Conservation (phyloP, 1,284 basidiomycete genomes). For the Stereum hirsutum region DNA sequence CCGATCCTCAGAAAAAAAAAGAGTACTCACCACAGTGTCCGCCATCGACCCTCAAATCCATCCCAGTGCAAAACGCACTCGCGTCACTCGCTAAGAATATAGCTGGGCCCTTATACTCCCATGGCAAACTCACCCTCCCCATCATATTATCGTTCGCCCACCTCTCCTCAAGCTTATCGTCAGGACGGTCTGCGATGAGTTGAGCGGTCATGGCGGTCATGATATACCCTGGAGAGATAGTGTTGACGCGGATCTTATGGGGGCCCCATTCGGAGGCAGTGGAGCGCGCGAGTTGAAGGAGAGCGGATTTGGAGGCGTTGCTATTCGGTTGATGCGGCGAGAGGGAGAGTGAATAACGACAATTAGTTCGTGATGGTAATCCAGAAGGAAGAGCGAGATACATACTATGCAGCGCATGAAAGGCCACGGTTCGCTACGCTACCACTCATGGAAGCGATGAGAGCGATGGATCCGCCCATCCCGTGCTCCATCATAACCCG, state of each 20-base stretch:
- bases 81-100: too few species aligned
- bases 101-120: too few species aligned
- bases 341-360: neutral
- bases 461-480: conserved; percentile 32
- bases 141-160: too few species aligned
- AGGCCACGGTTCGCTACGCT: conserved; percentile 10
- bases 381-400: neutral
- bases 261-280: conserved; percentile 34
- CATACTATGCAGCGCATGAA: too few species aligned
- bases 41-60: too few species aligned
- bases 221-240: conserved; percentile 21
- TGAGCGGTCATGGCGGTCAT: too few species aligned
- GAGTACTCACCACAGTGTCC: too few species aligned
- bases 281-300: conserved; percentile 32
- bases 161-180: too few species aligned
- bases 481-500: conserved; percentile 27
- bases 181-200: too few species aligned
- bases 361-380: neutral
- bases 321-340: conserved; percentile 27
- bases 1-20: too few species aligned
- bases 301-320: conserved; percentile 32
- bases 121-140: too few species aligned
- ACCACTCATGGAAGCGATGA: conserved; percentile 41
- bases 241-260: conserved; percentile 25
- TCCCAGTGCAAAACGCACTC: too few species aligned